Base-by-base conservation (phyloP, 805 yeast genomes). In the Candida chilensis region DNA sequence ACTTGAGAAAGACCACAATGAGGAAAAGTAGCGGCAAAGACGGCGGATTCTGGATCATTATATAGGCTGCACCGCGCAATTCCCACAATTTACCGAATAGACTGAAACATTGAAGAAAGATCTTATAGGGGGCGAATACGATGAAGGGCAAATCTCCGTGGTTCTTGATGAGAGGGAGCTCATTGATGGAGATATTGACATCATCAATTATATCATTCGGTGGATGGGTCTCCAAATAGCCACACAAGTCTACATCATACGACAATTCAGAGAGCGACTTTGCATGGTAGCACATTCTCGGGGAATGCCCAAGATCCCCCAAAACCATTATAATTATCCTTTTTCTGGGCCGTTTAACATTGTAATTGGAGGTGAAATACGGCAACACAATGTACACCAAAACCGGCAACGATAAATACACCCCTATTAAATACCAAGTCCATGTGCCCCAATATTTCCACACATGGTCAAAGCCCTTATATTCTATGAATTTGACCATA, bases 291-390 rank as follows among this genome's bases (percentile, higher is more conserved):
- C 79, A 70, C 82, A 90, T 92, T 36, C 98, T 65, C 5, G 98
- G 98, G 1, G 96, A 88, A 47, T 87, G 94, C 10, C 95, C 96
- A 32, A 92, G 48, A 48, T 90, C 97, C 2, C 98, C 98, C 13
- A 92, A 58, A 2, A 92, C 98, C 38, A 85, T 68, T 13, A 92
- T 74, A 7, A 82, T 67, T 5, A 85, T 76, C 31, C 85, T 70
- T 37, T 65, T 73, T 35, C 45, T 38, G 9, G 14, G 20, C 13
- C 12, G 6, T 22, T 22, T 12, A n/a, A 15, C 13, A 7, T 12
- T n/a, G 25, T 22, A 22, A 13, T 25, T 25, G 11, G 40, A 30
- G 12, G 41, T 30, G 16, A 60, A 29, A 24, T 38, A 43, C 4
- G 67, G 67, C 6, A 60, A 35, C 1, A 57, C 31, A 5, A 47